These are phyloP conservation scores for Micromonas commoda DNA, from an alignment of 139 green algal species.

Conservation along the genomic window DNA sequence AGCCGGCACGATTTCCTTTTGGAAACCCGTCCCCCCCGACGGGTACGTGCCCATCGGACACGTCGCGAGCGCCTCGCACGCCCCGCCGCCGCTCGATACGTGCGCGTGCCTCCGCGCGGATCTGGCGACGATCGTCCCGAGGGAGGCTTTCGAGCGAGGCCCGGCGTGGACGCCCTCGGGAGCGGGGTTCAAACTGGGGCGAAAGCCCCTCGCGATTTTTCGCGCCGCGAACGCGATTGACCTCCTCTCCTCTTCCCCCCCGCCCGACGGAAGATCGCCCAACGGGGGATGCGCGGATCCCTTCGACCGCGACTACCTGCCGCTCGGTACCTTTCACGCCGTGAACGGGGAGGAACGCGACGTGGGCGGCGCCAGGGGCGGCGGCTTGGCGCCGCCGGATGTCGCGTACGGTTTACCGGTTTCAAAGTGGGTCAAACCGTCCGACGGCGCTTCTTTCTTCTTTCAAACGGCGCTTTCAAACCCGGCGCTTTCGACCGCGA, in stretches of 20 bases:
- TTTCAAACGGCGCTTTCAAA: no score
- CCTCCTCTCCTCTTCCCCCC: no score
- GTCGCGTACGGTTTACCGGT: background rate
- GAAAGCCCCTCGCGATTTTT: background rate
- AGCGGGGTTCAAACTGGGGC: background rate
- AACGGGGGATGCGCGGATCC: no score
- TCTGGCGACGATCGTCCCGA: background rate
- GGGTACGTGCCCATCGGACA: constrained; percentile 9
- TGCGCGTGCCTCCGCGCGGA: background rate
- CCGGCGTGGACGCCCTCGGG: background rate
- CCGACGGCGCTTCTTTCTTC: no score
- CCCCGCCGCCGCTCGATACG: background rate
- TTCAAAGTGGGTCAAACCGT: no score
- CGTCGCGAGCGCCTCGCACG: background rate
- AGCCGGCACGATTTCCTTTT: constrained; percentile 6
- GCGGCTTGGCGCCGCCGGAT: background rate
- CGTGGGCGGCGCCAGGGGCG: no score
- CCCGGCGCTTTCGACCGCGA: no score
- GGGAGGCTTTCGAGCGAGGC: background rate
- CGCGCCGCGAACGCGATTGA: no score
- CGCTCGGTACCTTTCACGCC: background rate
- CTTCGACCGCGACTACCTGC: background rate
- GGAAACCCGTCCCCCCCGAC: background rate
- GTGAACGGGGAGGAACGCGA: background rate
- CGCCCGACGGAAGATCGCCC: no score